Evolutionary conservation across 768 basidiomycete genomes (phyloP), one percentile per base, ranked within the genome.

Genomic region (Galerina marginata): DNA sequence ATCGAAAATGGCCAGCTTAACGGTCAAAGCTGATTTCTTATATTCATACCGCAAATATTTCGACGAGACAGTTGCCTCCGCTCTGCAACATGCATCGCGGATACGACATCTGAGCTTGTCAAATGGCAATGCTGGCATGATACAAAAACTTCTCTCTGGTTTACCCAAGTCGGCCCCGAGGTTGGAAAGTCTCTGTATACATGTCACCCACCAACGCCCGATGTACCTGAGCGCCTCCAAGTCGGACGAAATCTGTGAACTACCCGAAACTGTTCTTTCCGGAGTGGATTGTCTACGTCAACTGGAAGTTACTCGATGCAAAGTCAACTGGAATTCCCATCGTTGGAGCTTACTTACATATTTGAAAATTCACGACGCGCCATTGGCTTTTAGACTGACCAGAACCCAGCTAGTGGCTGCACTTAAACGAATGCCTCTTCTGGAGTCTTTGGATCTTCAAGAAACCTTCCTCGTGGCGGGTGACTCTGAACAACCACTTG

Each of bases 1-100:
- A 12, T 60, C 59, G 4, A 60, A 51, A 43, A 60, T 60, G 59
- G 54, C 59, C 12, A 49, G 48, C 11, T 42, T 60, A 10, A 50
- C 15, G 10, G 26, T 56, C 7, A 16, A 36, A 39, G 44, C 46
- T 6, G 29, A 60, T 23, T 60, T 33, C 59, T 7, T 6, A n/a
- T 23, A 6, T n/a, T 9, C 29, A 38, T 20, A 9, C 12, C 16
- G 20, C 33, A 3, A 6, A 16, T 39, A 15, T 25, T 36, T 9
- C 39, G 16, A 29, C 12, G 15, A 42, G 6, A 16, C 33, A 36
- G 33, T 37, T 37, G 2, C 49, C 38, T 51, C 16, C 29, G 40
- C 51, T 23, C 11, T 37, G n/a, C 33, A 40, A 2, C 59, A 60
- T 36, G 40, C 46, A 23, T 45, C 46, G 3, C 52, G 53, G 15